Evolutionary conservation across 2,329 filamentous ascomycete genomes (phyloP).

Genomic region (Fusarium hainanense): DNA sequence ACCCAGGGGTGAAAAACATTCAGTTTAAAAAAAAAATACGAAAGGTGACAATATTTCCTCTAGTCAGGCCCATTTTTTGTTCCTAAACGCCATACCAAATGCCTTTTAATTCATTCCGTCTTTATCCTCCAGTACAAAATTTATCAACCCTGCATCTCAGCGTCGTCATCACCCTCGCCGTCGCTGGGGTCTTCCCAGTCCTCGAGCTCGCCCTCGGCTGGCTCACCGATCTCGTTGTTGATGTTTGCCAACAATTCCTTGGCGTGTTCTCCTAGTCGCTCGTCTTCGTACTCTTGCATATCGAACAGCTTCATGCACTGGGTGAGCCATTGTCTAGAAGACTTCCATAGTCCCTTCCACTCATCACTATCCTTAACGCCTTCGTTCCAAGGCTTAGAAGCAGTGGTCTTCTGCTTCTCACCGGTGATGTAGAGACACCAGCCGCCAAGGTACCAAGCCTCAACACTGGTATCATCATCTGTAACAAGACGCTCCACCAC

Average conservation of each 20-base stretch:
- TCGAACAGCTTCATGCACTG: conserved; percentile 84
- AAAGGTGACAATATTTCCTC: conserved; percentile 33
- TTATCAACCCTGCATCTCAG: conserved; percentile 63
- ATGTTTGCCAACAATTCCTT: conserved; percentile 75
- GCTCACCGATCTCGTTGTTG: conserved; percentile 71
- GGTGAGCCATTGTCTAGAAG: conserved; percentile 84
- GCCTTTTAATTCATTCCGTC: conserved; percentile 32
- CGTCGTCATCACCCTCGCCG: conserved; percentile 63
- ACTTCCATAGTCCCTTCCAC: conserved; percentile 73
- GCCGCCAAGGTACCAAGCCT: conserved; percentile 96
- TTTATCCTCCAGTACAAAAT: conserved; percentile 30
- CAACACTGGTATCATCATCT: conserved; percentile 94
- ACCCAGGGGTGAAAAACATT: conserved; percentile 30
- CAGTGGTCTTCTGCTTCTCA: conserved; percentile 66
- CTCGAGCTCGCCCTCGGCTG: conserved; percentile 65
- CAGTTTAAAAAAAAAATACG: conserved; percentile 38
- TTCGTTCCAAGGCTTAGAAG: conserved; percentile 49
- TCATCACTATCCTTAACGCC: conserved; percentile 55
- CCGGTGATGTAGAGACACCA: conserved; percentile 89
- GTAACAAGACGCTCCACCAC: conserved; percentile 85
- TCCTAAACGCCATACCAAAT: conserved; percentile 45
- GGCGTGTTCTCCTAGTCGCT: conserved; percentile 79
- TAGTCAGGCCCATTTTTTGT: conserved; percentile 40
- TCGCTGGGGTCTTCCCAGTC: conserved; percentile 66
- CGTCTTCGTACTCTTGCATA: conserved; percentile 85